Evolutionary conservation across 2,329 filamentous ascomycete genomes (phyloP), one percentile per base, ranked within the genome.

Genomic region (Stylonectria norvegica): DNA sequence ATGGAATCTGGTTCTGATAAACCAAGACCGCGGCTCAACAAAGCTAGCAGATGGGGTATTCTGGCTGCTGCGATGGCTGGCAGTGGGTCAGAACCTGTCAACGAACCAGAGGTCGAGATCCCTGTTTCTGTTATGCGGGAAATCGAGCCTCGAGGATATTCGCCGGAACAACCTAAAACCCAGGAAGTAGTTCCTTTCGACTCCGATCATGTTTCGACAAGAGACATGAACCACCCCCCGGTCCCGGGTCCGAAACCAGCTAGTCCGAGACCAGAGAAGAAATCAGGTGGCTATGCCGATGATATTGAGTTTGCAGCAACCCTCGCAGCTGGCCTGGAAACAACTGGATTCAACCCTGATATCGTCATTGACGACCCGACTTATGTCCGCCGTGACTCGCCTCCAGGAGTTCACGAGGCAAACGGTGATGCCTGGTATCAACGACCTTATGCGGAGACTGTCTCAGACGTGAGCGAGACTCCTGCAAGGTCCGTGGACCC

Each of bases 291-390:
- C 8, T 89, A 85, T 54, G 76, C 68, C 2, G 76, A 83, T 41
- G 85, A 88, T 50, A 65, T 84, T 7, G 80, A 81, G 36, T 88
- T 89, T 50, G 79, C 81, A 6, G 85, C 84, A 19, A 79, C 77
- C 3, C 64, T 88, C 33, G 83, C 83, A 42, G 85, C 83, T 34
- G 83, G 81, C 2, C 69, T 86, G 34, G 67, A 82, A 56, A 75
- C 80, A n/a, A 77, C 80, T 32, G 85, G 85, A 0, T 88, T 89
- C 48, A 76, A 86, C 53, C 78, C 82, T 4, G 75, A 84, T 28
- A 79, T 88, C 42, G 79, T 88, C 32, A 82, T 85, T 23, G 70
- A 86, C 32, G 74, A 88, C 51, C 76, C 79, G 0, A 67, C 62
- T 2, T 88, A 81, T 54, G 78, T 78, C 48, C 73, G 71, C 36